Base-by-base conservation (phyloP, 2,329 filamentous ascomycete species). In the Stachybotrys chlorohalonatus region DNA sequence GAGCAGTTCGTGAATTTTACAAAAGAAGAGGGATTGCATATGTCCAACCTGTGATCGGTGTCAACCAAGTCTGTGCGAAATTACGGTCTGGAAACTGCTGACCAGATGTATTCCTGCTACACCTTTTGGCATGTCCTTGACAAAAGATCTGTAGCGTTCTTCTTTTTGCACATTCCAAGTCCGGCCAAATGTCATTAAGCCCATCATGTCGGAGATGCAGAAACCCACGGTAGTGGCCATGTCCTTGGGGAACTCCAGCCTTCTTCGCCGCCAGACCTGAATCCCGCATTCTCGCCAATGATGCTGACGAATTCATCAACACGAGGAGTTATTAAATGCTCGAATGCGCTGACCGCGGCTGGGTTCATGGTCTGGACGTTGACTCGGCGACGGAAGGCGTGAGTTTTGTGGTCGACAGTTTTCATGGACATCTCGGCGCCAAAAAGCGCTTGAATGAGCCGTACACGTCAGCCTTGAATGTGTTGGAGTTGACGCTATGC, bases 151-250 rank as follows among this genome's bases (percentile, higher is more conserved):
- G 49, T 57, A 55, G 15, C 52, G 31, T 3, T 50, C 49, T n/a
- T 55, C 53, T 47, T 48, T 57, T 9, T 58, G 57, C n/a, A 52
- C 52, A 9, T 58, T 55, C 53, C 55, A 58, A 11, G 55, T 57
- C 39, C 52, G 53, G 7, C 55, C 55, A 52, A 57, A 57, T 9
- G 57, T 57, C 36, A 58, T 49, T n/a, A 52, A 58, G 39, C 57
- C 57, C 57, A 57, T 58, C 7, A 58, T 58, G 31, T 58, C 55
- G 36, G 57, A 53, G 42, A 58, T 57, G 17, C 55, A 57, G 32
- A 55, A 57, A 30, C 53, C 55, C 17, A 58, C 51, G n/a, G 48
- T 36, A 24, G 52, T 52, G 1, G 53, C 53, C 53, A 58, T 55
- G 30, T 58, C 55, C 16, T 57, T 53, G 11, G 52, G 51, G 5